Evolutionary conservation across 345 rosid genomes (phyloP), one percentile per base, ranked within the genome.

Genomic region (Cardamine chenopodiifolia): DNA sequence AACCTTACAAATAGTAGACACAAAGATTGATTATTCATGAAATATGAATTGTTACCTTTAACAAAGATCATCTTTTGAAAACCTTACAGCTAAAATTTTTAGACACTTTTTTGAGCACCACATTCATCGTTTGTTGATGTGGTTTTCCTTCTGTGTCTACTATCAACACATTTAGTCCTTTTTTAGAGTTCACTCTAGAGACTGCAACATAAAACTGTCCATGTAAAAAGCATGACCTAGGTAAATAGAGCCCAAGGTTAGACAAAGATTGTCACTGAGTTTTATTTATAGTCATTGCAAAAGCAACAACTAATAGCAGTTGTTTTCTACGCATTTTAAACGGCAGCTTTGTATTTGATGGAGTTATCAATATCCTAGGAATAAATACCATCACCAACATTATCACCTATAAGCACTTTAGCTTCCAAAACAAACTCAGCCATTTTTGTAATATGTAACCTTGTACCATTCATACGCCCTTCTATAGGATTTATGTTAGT

Each of bases 261-360:
- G 3, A 5, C 1, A 67, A 23, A 1, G 57, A 25, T 5, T 23
- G 35, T 4, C 61, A 14, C 2, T 49, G 61, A 0, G 11, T 67
- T 6, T 67, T 67, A 1, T 67, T 67, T 0, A 37, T 67, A 1
- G 34, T 67, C 12, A 67, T 35, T 0, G 47, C 72, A 37, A 67
- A 67, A 0, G 20, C 35, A 1, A 67, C 11, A 0, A 0, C 0
- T 0, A 35, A 0, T 0, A 35, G 4, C 0, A 53, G 25, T 1
- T 52, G 45, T 15, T 26, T 15, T 1, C 26, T 2, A 0, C 13
- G 0, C 37, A 67, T 37, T 25, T 3, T 53, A 1, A 67, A 67
- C 0, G n/a, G 34, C 0, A 34, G 0, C 4, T 11, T 49, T 0
- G 2, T 3, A 2, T 66, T 9, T 15, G 48, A 2, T 7, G 48